Conservation (phyloP, 495 filamentous ascomycete genomes). For the Penicillium soppii region DNA sequence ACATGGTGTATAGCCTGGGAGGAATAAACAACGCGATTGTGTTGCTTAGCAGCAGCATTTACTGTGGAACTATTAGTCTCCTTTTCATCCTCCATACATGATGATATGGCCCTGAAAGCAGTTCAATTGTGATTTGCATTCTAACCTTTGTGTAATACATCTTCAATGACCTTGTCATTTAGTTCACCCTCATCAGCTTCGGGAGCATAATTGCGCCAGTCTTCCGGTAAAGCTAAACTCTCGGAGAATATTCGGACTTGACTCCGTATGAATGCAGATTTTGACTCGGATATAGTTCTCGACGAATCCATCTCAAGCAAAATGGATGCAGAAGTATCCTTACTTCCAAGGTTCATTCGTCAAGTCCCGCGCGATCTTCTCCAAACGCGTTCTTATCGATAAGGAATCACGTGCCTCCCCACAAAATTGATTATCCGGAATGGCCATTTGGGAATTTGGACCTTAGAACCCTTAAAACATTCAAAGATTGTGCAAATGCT, state of each 20-base stretch:
- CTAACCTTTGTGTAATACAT: slow-evolving; percentile 53
- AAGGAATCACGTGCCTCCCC: slow-evolving; percentile 6
- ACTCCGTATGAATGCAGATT: slow-evolving; percentile 60
- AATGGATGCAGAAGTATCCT: slow-evolving; percentile 6
- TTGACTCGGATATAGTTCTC: slow-evolving; percentile 58
- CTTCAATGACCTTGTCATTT: slow-evolving; percentile 53
- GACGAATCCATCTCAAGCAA: slow-evolving; percentile 39
- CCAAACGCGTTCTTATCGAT: slow-evolving; percentile 2
- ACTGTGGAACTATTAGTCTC: slow-evolving; percentile 39
- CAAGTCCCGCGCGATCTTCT: slow-evolving; percentile 9
- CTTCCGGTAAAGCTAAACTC: slow-evolving; percentile 52
- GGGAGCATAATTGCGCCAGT: slow-evolving; percentile 53
- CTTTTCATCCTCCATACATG: not conserved
- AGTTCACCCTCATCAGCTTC: slow-evolving; percentile 47
- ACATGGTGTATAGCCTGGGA: slow-evolving; percentile 75
- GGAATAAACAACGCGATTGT: slow-evolving; percentile 69
- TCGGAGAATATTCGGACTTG: slow-evolving; percentile 63
- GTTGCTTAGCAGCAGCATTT: slow-evolving; percentile 65
- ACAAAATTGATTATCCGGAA: not conserved
- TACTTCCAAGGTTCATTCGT: not conserved
- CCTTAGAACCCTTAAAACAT: not conserved
- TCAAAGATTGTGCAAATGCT: not conserved
- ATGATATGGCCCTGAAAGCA: too few relatives aligned
- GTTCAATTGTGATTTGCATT: not conserved
- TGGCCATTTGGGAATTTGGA: not conserved